These are phyloP conservation scores for Solanum chilense DNA, from an alignment of 257 asterid species.

Conservation along the genomic window DNA sequence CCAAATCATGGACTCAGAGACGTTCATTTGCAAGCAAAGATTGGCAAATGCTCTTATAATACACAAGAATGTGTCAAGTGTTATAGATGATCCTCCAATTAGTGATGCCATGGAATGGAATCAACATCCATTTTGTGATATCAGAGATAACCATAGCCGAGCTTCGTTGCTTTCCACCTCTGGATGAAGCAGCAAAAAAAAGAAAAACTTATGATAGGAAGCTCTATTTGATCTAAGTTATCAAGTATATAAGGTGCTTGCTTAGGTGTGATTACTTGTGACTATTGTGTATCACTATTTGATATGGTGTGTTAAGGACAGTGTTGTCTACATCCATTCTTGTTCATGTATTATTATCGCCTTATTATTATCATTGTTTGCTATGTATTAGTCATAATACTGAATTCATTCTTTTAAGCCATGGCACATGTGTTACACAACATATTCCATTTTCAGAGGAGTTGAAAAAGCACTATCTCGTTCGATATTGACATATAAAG, in stretches of 20 bases:
- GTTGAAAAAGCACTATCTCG: not conserved
- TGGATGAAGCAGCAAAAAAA: not conserved
- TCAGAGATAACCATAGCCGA: constrained; percentile 24
- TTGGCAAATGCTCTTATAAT: not conserved
- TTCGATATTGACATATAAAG: not conserved
- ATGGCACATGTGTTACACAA: not conserved
- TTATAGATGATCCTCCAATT: not conserved
- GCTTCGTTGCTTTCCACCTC: not conserved
- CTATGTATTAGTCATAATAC: not conserved
- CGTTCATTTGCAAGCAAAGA: not conserved
- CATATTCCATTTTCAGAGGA: not conserved
- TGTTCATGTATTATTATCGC: too few relatives aligned
- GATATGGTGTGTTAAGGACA: not conserved
- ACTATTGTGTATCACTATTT: not conserved
- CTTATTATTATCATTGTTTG: not conserved
- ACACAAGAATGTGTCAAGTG: not conserved
- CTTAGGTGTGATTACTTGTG: not conserved
- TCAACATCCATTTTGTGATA: constrained; percentile 60
- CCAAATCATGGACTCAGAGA: not conserved
- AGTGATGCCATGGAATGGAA: constrained; percentile 15
- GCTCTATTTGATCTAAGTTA: not conserved
- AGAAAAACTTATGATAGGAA: not conserved
- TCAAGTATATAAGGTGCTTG: not conserved
- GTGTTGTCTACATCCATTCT: not conserved
- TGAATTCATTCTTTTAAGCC: not conserved